Evolutionary conservation across 2,329 filamentous ascomycete genomes (phyloP).

Genomic region (Moelleriella libera): DNA sequence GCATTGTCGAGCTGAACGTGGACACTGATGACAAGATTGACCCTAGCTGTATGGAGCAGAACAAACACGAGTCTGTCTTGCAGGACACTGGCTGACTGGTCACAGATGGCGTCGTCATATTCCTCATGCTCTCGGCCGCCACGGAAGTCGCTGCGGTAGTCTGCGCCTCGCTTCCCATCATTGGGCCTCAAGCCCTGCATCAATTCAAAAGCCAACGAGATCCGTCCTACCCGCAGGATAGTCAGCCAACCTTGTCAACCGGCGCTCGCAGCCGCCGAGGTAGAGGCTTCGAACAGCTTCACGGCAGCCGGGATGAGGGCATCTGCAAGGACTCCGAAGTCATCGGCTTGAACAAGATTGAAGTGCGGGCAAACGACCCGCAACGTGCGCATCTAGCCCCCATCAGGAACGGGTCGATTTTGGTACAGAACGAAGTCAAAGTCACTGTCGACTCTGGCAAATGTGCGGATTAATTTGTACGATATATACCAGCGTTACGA

Average conservation of each 20-base stretch:
- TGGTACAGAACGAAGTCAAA: constrained; percentile 1
- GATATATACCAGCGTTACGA: no score
- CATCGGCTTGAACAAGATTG: neutral
- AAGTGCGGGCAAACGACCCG: neutral
- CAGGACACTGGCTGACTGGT: neutral
- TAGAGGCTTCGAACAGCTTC: neutral
- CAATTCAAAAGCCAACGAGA: neutral
- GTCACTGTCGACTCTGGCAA: neutral
- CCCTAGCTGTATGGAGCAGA: constrained; percentile 1
- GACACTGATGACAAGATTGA: constrained; percentile 1
- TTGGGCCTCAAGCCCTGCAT: neutral
- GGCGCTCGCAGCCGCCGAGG: neutral
- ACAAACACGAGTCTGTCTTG: neutral
- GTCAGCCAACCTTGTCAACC: neutral
- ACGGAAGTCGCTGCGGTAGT: constrained; percentile 1
- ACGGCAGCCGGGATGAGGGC: neutral
- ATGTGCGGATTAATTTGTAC: no score
- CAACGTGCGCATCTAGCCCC: neutral
- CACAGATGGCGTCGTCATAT: constrained; percentile 1
- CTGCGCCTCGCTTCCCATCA: constrained; percentile 1
- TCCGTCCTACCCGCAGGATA: neutral
- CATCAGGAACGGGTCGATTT: neutral
- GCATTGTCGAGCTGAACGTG: constrained; percentile 1
- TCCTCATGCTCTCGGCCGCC: constrained; percentile 1
- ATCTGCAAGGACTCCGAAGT: neutral